These are phyloP conservation scores for Diversispora epigaea DNA, from an alignment of 192 early-diverging fungal genomes.

Conservation along the genomic window DNA sequence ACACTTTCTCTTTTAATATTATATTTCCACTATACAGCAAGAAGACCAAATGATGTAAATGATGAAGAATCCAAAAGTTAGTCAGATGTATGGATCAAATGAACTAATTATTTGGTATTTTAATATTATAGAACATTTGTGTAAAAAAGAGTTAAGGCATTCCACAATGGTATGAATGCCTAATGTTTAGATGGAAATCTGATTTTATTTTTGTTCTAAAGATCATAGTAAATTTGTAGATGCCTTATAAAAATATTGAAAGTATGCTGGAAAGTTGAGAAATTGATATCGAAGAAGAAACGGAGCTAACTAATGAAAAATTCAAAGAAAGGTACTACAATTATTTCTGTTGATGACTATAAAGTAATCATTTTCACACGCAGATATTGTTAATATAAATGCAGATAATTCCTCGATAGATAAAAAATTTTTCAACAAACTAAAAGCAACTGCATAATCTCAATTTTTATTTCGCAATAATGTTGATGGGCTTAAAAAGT, in stretches of 20 bases:
- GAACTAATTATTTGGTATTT: too few species aligned
- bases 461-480: background rate
- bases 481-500: conserved; percentile 3
- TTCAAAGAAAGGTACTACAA: conserved; percentile 6
- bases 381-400: background rate
- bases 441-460: background rate
- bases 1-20: too few species aligned
- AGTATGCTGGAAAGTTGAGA: background rate
- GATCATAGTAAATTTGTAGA: background rate
- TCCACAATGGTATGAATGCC: background rate
- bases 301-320: background rate
- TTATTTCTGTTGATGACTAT: conserved; percentile 2
- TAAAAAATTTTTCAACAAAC: conserved; percentile 12
- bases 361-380: conserved; percentile 12
- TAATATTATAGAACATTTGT: too few species aligned
- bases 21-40: too few species aligned
- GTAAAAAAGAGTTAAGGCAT: background rate
- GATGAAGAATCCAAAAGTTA: too few species aligned
- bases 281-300: conserved; percentile 1
- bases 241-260: background rate
- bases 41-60: too few species aligned
- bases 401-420: conserved; percentile 1
- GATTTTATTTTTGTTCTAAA: background rate
- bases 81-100: too few species aligned
- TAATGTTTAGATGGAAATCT: background rate